Conservation (phyloP, 352 stramenopile species). For the Saprolegnia diclina region DNA sequence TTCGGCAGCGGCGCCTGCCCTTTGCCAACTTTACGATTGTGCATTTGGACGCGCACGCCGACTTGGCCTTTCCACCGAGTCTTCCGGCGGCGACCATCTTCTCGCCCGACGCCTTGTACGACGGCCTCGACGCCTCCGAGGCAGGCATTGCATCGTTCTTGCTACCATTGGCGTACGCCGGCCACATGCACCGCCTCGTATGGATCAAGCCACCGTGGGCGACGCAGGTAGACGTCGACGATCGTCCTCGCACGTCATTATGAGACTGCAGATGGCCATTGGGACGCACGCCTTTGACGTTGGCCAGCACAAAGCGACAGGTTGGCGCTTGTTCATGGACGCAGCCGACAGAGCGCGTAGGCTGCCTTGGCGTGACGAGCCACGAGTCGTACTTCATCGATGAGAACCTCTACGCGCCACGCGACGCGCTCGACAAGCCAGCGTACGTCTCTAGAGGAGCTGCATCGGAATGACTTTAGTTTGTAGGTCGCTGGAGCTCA, state of each 20-base stretch:
- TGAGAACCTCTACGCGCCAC: slow-evolving; percentile 50
- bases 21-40: slow-evolving; percentile 63
- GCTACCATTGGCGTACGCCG: slow-evolving; percentile 67
- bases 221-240: slow-evolving; percentile 39
- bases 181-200: slow-evolving; percentile 63
- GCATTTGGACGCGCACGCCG: slow-evolving; percentile 82
- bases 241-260: not conserved
- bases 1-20: slow-evolving; percentile 58
- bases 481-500: slow-evolving; percentile 7
- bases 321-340: slow-evolving; percentile 23
- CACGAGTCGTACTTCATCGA: slow-evolving; percentile 64
- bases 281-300: slow-evolving; percentile 37
- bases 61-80: slow-evolving; percentile 64
- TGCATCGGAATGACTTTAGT: not conserved
- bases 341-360: slow-evolving; percentile 8
- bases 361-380: slow-evolving; percentile 48
- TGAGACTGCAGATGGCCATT: slow-evolving; percentile 33
- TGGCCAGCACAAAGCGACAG: slow-evolving; percentile 37
- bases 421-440: slow-evolving; percentile 31
- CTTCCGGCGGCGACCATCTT: slow-evolving; percentile 50
- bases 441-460: not conserved
- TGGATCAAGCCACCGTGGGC: slow-evolving; percentile 84
- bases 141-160: slow-evolving; percentile 83
- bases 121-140: slow-evolving; percentile 53
- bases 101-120: slow-evolving; percentile 61